Percentiles rank a stretch among this genome's conserved stretches.
Conservation (phyloP, 139 green algal genomes). For the Chlorella sp. region DNA sequence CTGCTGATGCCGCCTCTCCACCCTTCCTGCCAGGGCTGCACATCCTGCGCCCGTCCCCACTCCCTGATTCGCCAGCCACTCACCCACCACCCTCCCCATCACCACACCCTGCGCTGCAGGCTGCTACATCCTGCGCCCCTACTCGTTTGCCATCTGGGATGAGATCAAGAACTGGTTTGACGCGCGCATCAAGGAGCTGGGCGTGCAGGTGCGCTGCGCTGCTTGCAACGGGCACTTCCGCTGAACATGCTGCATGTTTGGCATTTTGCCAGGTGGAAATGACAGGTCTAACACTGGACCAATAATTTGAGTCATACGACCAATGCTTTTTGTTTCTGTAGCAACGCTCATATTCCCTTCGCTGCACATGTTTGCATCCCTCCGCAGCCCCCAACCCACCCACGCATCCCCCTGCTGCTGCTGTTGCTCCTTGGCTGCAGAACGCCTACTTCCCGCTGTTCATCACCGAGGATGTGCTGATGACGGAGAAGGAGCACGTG, state of each 20-base stretch:
- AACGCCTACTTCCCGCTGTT: constrained; percentile 99
- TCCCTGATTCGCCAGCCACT: too few relatives aligned
- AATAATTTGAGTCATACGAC: too few relatives aligned
- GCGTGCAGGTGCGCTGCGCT: constrained; percentile 69
- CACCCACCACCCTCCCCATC: background rate
- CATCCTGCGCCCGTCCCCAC: background rate
- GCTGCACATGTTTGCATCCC: too few relatives aligned
- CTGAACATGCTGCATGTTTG: too few relatives aligned
- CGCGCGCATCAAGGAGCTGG: constrained; percentile 90
- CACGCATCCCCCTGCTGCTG: too few relatives aligned
- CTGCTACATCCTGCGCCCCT: constrained; percentile 98
- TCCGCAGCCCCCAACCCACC: too few relatives aligned
- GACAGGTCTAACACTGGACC: too few relatives aligned
- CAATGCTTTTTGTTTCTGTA: too few relatives aligned
- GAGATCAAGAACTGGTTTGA: constrained; percentile 89
- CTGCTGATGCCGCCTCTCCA: too few relatives aligned
- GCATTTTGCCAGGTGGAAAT: too few relatives aligned
- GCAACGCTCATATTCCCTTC: too few relatives aligned
- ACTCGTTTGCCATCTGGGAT: constrained; percentile 94
- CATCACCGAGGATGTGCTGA: constrained; percentile 96
- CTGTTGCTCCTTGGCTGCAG: constrained; percentile 44
- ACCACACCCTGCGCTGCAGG: constrained; percentile 48
- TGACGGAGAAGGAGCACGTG: constrained; percentile 98
- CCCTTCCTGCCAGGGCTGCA: background rate
- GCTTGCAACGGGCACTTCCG: too few relatives aligned